These are phyloP conservation scores for Neofusicoccum parvum DNA, from an alignment of 2,329 filamentous ascomycete genomes.

Conservation along the genomic window DNA sequence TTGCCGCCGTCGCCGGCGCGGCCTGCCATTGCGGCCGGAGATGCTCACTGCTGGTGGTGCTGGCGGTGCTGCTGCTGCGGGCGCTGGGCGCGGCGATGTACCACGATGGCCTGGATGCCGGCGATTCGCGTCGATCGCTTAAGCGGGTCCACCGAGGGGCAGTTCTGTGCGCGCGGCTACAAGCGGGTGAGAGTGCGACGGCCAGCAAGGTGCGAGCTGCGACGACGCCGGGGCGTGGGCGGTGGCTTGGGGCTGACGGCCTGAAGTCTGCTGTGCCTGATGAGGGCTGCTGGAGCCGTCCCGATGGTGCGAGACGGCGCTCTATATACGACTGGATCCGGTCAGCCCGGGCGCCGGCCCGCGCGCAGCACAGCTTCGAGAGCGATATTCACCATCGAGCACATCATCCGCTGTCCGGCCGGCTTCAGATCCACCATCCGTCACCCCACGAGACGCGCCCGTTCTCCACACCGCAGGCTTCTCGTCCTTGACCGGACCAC, in stretches of 20 bases:
- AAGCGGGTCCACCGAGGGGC: constrained; percentile 7
- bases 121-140: constrained; percentile 6
- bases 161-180: constrained; percentile 17
- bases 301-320: not conserved
- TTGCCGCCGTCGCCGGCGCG: not conserved
- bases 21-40: not conserved
- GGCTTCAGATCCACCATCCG: constrained; percentile 12
- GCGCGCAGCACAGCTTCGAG: constrained; percentile 8
- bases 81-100: not conserved
- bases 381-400: constrained; percentile 18
- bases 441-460: constrained; percentile 12
- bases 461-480: constrained; percentile 8
- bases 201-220: not conserved
- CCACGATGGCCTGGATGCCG: not conserved
- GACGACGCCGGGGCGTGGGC: not conserved
- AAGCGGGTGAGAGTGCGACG: constrained; percentile 4
- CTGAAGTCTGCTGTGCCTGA: not conserved
- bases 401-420: constrained; percentile 18
- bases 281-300: not conserved
- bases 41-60: not conserved
- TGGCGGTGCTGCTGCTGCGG: not conserved
- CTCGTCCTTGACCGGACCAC: not conserved
- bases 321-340: not conserved
- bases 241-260: constrained; percentile 3
- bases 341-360: not conserved